Base-by-base conservation (phyloP, 148 eudicot genomes). In the Fagopyrum homotropicum region DNA sequence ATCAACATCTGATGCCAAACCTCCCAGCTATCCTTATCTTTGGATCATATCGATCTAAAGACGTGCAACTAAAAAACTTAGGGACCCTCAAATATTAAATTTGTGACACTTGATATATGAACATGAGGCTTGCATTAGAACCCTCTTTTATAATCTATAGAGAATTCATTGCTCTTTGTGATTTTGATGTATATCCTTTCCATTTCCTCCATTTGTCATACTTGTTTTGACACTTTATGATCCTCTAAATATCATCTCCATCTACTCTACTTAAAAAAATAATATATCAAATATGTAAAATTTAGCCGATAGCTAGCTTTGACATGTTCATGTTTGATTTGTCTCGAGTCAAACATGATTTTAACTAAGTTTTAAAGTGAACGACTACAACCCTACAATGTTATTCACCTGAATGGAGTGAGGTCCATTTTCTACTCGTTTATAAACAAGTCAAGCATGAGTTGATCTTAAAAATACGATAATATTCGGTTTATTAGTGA, bases 41-140 rank as follows among this genome's bases (percentile, higher is more conserved):
- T 49, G 52, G 52, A 49, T 49, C 44, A 63, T 30, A 29, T 63
- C 26, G 5, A 63, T 29, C 35, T 30, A 30, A 30, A 3, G 69
- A 63, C 44, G 69, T 63, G 45, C 64, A 59, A 59, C 64, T 22
- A 59, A 59, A 59, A 35, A 35, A 9, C 64, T 59, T 59, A 59
- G 64, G 52, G 64, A 59, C 64, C 46, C 71, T 49, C 71, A 29
- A 63, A 4, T 66, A 66, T 29, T 66, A 5, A 66, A 66, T 66
- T 40, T 43, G 0, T 0, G 19, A 46, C 46, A 66, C 71, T 66
- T 66, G 71, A 40, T 43, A 5, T 1, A 61, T 61, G 40, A 35
- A 66, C 47, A 40, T 66, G 71, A 66, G 71, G 71, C 43, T 66
- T 5, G 71, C 47, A 19, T 66, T 40, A 66, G 71, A 66, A 66